Evolutionary conservation across 495 filamentous ascomycete species (phyloP).

Genomic region (Oleoguttula mirabilis): DNA sequence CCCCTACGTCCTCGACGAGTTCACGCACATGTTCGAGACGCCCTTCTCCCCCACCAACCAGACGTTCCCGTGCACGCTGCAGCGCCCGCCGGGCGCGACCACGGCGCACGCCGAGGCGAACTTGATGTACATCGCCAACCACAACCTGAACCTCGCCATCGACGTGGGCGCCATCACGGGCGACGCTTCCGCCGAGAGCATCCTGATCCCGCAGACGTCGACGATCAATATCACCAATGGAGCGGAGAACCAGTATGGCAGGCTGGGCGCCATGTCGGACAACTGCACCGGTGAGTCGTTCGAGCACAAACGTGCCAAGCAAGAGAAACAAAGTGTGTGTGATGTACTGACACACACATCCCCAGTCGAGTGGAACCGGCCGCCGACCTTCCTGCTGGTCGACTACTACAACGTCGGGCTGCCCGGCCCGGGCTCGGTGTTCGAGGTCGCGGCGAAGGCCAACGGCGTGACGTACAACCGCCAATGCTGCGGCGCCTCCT

Average conservation of each 20-base stretch:
- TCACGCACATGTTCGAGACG: slow-evolving; percentile 56
- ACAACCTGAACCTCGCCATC: slow-evolving; percentile 48
- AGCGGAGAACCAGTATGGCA: slow-evolving; percentile 44
- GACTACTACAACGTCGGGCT: slow-evolving; percentile 74
- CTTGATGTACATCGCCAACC: slow-evolving; percentile 75
- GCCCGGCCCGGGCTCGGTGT: slow-evolving; percentile 62
- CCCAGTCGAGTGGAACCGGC: slow-evolving; percentile 47
- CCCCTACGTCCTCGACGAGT: slow-evolving; percentile 56
- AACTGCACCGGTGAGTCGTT: slow-evolving; percentile 55
- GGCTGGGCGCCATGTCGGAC: slow-evolving; percentile 55
- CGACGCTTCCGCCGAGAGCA: not conserved
- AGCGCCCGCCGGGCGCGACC: slow-evolving; percentile 48
- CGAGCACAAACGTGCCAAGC: no score
- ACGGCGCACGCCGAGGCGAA: slow-evolving; percentile 41
- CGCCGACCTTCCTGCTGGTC: slow-evolving; percentile 79
- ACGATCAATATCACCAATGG: slow-evolving; percentile 59
- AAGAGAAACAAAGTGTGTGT: not conserved
- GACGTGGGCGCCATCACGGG: slow-evolving; percentile 35
- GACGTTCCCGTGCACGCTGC: slow-evolving; percentile 46
- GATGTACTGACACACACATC: not conserved
- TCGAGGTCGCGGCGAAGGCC: slow-evolving; percentile 72
- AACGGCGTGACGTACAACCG: slow-evolving; percentile 77
- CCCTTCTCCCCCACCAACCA: slow-evolving; percentile 50
- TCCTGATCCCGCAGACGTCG: slow-evolving; percentile 62
- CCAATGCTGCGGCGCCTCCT: slow-evolving; percentile 53